Conservation (phyloP, 164 flowering plant genomes). For the Stephania cephalantha region DNA sequence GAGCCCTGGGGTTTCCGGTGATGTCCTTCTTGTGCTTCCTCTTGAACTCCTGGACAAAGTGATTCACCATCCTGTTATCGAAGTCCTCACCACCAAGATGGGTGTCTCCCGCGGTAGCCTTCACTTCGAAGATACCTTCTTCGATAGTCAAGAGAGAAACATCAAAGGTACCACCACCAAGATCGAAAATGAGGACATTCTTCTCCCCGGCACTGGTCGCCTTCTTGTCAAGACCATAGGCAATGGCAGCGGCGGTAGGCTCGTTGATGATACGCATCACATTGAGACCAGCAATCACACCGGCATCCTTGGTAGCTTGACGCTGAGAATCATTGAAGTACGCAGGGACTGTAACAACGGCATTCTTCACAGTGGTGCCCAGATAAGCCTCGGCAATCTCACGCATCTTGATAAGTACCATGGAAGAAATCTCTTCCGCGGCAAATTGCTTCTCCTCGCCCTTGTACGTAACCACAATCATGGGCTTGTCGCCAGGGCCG, state of each 20-base stretch:
- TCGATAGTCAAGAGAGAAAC: slow-evolving; percentile 45
- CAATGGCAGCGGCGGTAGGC: slow-evolving; percentile 57
- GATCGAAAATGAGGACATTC: slow-evolving; percentile 46
- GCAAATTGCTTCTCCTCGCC: slow-evolving; percentile 28
- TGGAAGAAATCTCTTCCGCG: slow-evolving; percentile 28
- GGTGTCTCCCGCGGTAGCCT: slow-evolving; percentile 58
- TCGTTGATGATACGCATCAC: slow-evolving; percentile 49
- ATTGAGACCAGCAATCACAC: slow-evolving; percentile 39
- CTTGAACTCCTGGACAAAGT: slow-evolving; percentile 46
- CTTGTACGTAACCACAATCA: slow-evolving; percentile 25
- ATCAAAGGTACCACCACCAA: slow-evolving; percentile 52
- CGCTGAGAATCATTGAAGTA: slow-evolving; percentile 43
- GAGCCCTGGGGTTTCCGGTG: slow-evolving; percentile 43
- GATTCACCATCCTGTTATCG: slow-evolving; percentile 44
- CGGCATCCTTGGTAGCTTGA: slow-evolving; percentile 48
- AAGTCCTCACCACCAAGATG: slow-evolving; percentile 55
- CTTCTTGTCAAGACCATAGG: slow-evolving; percentile 54
- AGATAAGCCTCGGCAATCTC: slow-evolving; percentile 48
- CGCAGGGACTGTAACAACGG: slow-evolving; percentile 42
- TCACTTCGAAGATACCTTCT: slow-evolving; percentile 53
- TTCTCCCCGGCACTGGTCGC: slow-evolving; percentile 37
- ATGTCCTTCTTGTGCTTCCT: slow-evolving; percentile 54
- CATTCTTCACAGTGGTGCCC: slow-evolving; percentile 31
- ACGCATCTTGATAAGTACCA: slow-evolving; percentile 27
- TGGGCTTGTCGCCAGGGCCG: slow-evolving; percentile 22